These are phyloP conservation scores for Aleurites moluccanus DNA, from an alignment of 441 rosid genomes.

Conservation along the genomic window DNA sequence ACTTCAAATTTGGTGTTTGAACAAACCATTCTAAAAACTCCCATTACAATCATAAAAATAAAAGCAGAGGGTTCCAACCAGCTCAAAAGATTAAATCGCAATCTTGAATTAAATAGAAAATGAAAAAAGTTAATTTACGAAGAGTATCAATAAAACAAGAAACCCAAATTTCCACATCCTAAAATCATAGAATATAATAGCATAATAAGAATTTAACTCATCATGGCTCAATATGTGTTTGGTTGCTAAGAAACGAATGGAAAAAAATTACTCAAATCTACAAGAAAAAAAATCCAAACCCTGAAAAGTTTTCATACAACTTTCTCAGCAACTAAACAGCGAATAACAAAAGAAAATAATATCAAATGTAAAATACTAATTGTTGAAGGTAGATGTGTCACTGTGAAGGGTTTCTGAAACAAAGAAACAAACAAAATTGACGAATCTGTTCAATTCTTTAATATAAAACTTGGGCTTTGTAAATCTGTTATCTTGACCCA, in stretches of 20 bases:
- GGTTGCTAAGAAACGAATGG: background rate
- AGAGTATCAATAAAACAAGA: background rate
- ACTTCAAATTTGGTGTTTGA: no score
- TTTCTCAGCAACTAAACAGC: background rate
- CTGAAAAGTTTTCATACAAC: background rate
- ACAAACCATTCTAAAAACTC: no score
- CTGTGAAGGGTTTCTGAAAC: background rate
- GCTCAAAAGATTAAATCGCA: no score
- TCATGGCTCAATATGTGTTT: background rate
- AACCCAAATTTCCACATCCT: background rate
- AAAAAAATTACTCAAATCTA: no score
- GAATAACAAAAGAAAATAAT: background rate
- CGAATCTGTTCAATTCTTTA: background rate
- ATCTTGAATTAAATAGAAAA: no score
- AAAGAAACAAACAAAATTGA: background rate
- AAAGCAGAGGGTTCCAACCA: no score
- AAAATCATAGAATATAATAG: background rate
- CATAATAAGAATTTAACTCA: background rate
- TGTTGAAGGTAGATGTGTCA: background rate
- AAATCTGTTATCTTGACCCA: background rate
- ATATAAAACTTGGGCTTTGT: background rate
- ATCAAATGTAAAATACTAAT: background rate
- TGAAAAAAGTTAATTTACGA: no score
- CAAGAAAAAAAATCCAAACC: background rate
- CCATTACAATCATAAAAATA: no score